A percentile compares a stretch with the other conserved stretches of the same genome.
These are phyloP conservation scores for Adansonia gregorii DNA, from an alignment of 441 rosid genomes.

Conservation along the genomic window DNA sequence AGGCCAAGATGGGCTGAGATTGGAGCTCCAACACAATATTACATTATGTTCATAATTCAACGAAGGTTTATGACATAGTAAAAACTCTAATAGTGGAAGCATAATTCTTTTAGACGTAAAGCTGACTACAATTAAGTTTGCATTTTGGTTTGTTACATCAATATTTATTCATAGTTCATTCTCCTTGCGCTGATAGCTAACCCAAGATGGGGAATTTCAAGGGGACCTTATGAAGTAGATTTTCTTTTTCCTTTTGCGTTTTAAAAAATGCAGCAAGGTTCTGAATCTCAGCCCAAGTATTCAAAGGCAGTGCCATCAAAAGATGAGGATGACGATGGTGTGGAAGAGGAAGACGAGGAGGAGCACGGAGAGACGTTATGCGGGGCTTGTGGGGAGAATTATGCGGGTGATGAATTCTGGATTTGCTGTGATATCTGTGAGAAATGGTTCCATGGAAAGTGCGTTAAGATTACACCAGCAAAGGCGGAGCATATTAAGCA, in stretches of 20 bases:
- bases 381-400: conserved; percentile 49
- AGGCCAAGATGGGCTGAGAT: neutral
- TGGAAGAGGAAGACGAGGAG: conserved; percentile 56
- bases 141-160: neutral
- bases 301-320: conserved; percentile 39
- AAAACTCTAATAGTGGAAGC: neutral
- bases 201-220: neutral
- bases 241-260: neutral
- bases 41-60: neutral
- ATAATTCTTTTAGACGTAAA: neutral
- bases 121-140: conserved; percentile 1
- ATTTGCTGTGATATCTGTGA: conserved; percentile 63
- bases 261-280: conserved; percentile 46
- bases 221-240: neutral
- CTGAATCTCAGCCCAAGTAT: conserved; percentile 48
- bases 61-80: neutral
- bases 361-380: conserved; percentile 56
- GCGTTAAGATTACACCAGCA: conserved; percentile 73
- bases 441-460: conserved; percentile 73
- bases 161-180: neutral
- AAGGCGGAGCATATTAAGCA: conserved; percentile 74
- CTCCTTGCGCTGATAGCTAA: neutral
- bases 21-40: neutral
- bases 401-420: conserved; percentile 46
- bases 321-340: conserved; percentile 52